These are phyloP conservation scores for Backusella luteola DNA, from an alignment of 192 early-diverging fungal species.

Conservation along the genomic window DNA sequence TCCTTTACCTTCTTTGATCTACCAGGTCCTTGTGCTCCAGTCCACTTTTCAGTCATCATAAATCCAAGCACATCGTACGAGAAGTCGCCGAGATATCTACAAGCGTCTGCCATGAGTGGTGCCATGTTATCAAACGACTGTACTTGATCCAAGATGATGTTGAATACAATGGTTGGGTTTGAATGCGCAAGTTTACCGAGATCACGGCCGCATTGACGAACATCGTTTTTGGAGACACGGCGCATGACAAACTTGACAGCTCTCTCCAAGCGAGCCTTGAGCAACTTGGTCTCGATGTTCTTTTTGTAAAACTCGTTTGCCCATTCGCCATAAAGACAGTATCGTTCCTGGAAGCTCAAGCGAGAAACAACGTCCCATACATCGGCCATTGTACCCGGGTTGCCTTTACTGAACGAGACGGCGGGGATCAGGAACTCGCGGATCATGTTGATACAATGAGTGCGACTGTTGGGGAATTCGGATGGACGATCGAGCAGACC, in stretches of 20 bases:
- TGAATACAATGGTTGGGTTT: constrained; percentile 74
- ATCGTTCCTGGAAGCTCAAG: constrained; percentile 61
- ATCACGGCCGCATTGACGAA: constrained; percentile 68
- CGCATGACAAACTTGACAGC: constrained; percentile 24
- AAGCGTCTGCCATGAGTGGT: constrained; percentile 70
- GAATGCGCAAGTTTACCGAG: constrained; percentile 73
- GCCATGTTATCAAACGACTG: constrained; percentile 79
- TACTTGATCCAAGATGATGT: constrained; percentile 62
- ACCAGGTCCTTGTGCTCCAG: constrained; percentile 42
- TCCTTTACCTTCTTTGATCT: constrained; percentile 48
- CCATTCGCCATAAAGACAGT: constrained; percentile 80
- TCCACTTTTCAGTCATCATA: constrained; percentile 64
- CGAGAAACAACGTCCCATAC: constrained; percentile 66
- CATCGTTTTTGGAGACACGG: constrained; percentile 69
- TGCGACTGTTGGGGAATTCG: constrained; percentile 9
- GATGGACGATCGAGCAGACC: constrained; percentile 17
- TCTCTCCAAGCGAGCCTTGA: constrained; percentile 41
- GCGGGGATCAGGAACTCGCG: constrained; percentile 59
- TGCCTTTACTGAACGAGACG: constrained; percentile 56
- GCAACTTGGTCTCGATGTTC: constrained; percentile 52
- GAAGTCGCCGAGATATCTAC: constrained; percentile 69
- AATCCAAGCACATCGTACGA: constrained; percentile 74
- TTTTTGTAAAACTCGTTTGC: constrained; percentile 53
- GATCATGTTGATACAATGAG: constrained; percentile 21
- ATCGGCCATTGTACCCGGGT: constrained; percentile 62